Base-by-base conservation (phyloP, 2,329 filamentous ascomycete species). In the Colletotrichum viniferum region DNA sequence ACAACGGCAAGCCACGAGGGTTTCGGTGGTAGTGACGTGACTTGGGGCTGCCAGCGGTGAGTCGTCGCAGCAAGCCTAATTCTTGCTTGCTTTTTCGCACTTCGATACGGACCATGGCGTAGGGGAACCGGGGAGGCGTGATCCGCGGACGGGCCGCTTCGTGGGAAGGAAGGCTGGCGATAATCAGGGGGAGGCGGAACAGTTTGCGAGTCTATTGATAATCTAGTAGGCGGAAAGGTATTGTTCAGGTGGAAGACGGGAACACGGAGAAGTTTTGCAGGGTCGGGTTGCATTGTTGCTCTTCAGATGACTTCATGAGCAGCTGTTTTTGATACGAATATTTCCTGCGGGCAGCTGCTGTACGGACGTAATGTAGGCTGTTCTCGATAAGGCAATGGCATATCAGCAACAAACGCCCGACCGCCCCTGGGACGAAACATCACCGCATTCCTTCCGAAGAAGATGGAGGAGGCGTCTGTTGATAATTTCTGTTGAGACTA, bases 331-430 rank as follows among this genome's bases (percentile, higher is more conserved):
- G 52, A 56, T 56, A 56, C 52, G 52, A 56, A 21, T 8, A n/a
- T 7, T 3, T 28, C 3, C 56, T 16, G 56, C 26, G 8, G 30
- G 5, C 26, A 9, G 26, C 16, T 26, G 24, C 24, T 36, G 36
- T 71, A 71, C 69, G 69, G 69, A 71, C 61, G 69, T 71, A 71
- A 71, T 67, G 62, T 32, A 26, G 21, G 12, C n/a, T 30, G 6
- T 9, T 43, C 48, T 34, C 21, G 52, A 43, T 16, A 24, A n/a
- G 43, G 32, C 12, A 52, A 34, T n/a, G 16, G 38, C 8, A 43
- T 28, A 32, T 24, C 16, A 65, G 43, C 28, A 26, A 24, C 32
- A 62, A 30, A 21, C 14, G 18, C 38, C 14, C 18, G 14, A 48
- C 26, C 26, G 5, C 16, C 60, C 60, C 3, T 38, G 16, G 38